Conservation (phyloP, 306 rosid genomes). For the Rosa multiflora region DNA sequence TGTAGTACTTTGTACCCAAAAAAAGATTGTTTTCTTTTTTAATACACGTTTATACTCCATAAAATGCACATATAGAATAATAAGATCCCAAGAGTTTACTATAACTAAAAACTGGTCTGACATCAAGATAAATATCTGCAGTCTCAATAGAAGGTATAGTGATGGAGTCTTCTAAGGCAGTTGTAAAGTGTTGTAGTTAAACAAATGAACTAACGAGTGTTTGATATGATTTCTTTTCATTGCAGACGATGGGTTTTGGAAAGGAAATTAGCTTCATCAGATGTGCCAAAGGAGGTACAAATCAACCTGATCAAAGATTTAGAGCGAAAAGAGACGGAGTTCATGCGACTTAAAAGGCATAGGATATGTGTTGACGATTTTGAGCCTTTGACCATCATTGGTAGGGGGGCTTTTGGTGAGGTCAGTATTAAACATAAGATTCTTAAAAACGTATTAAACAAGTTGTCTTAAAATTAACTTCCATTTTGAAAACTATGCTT, state of each 20-base stretch:
- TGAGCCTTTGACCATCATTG: constrained; percentile 93
- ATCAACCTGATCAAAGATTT: constrained; percentile 87
- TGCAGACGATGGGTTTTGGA: constrained; percentile 93
- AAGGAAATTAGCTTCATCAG: constrained; percentile 82
- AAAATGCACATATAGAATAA: neutral
- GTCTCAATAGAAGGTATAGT: neutral
- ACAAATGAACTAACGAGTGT: constrained; percentile 7
- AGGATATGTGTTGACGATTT: constrained; percentile 93
- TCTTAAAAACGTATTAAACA: neutral
- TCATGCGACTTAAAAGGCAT: constrained; percentile 93
- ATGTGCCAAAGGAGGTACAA: constrained; percentile 89
- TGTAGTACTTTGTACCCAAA: neutral
- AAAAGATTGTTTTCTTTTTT: neutral
- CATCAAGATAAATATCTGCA: neutral
- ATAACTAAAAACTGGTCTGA: neutral
- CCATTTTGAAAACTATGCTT: neutral
- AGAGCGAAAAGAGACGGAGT: constrained; percentile 96
- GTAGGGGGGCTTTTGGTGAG: constrained; percentile 99
- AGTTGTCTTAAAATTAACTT: constrained; percentile 14
- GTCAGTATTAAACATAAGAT: constrained; percentile 47
- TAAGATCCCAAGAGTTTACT: neutral
- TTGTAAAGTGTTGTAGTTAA: constrained; percentile 2
- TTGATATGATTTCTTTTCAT: constrained; percentile 23
- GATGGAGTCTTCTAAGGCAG: neutral
- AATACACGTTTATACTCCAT: neutral